Evolutionary conservation across 139 green algal genomes (phyloP).

Genomic region (Tetradesmus obliquus): DNA sequence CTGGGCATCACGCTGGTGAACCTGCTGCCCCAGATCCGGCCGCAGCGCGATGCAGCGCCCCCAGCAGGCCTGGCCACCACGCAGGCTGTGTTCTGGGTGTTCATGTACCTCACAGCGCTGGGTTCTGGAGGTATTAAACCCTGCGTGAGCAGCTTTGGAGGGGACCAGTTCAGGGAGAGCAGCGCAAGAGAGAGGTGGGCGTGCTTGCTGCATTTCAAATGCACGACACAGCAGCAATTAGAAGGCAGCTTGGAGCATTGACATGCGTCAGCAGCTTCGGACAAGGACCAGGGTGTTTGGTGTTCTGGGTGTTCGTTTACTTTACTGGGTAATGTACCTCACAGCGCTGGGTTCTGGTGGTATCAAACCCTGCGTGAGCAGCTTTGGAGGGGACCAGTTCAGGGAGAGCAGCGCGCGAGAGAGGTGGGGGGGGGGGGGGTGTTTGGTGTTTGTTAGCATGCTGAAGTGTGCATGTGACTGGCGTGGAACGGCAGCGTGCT

Average conservation of each 20-base stretch:
- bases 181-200: constrained; percentile 8
- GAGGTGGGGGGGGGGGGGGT: not conserved
- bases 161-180: constrained; percentile 66
- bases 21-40: constrained; percentile 25
- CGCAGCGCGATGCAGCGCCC: not conserved
- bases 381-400: constrained; percentile 85
- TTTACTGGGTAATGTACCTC: not conserved
- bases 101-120: constrained; percentile 72
- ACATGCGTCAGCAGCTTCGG: not conserved
- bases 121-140: constrained; percentile 93
- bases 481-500: no score
- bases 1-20: constrained; percentile 40
- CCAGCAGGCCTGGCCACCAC: constrained; percentile 14
- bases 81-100: constrained; percentile 29
- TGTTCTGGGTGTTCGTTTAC: no score
- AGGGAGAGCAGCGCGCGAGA: not conserved
- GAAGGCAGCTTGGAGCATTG: not conserved
- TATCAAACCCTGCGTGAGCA: constrained; percentile 93
- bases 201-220: not conserved
- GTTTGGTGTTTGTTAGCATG: not conserved
- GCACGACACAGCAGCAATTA: no score
- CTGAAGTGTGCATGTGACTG: no score
- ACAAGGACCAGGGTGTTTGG: no score
- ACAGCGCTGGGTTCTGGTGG: constrained; percentile 64
- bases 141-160: constrained; percentile 92